phyloP scores from a whole-genome alignment of 306 rosid species.

The Malus fusca region DNA sequence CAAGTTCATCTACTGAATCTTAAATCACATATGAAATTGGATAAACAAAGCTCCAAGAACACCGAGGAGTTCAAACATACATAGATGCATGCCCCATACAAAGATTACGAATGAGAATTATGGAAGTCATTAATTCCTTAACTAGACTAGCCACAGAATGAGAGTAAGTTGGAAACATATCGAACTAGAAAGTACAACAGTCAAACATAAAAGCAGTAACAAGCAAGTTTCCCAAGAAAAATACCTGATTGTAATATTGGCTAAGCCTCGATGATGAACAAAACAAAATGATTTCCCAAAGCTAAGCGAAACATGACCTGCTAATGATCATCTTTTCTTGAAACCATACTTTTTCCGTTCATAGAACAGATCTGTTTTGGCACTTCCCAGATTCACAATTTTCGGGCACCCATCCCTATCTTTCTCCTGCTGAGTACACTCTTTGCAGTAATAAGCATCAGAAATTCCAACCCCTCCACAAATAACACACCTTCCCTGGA shows the following conservation, averaged over 20 bases:
- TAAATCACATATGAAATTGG: not conserved
- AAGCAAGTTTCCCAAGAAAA: not conserved
- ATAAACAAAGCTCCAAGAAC: not conserved
- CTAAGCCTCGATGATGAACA: not conserved
- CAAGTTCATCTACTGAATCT: too few species aligned
- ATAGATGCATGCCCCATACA: not conserved
- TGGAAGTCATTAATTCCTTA: not conserved
- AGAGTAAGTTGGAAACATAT: not conserved
- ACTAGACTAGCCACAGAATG: not conserved
- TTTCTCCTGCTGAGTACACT: conserved; percentile 98
- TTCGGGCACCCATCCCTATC: conserved; percentile 96
- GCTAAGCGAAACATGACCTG: not conserved
- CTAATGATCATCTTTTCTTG: conserved; percentile 64
- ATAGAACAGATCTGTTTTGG: conserved; percentile 79
- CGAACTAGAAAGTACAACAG: not conserved
- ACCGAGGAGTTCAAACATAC: not conserved
- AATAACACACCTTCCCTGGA: conserved; percentile 80
- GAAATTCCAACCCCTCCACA: conserved; percentile 97
- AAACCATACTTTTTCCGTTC: conserved; percentile 95
- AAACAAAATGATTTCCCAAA: not conserved
- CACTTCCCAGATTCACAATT: conserved; percentile 87
- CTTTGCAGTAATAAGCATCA: conserved; percentile 93
- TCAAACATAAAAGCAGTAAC: not conserved
- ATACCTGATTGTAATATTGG: not conserved
- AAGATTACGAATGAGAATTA: not conserved